Conservation (phyloP, 306 rosid genomes). For the Abrus pulchellus region DNA sequence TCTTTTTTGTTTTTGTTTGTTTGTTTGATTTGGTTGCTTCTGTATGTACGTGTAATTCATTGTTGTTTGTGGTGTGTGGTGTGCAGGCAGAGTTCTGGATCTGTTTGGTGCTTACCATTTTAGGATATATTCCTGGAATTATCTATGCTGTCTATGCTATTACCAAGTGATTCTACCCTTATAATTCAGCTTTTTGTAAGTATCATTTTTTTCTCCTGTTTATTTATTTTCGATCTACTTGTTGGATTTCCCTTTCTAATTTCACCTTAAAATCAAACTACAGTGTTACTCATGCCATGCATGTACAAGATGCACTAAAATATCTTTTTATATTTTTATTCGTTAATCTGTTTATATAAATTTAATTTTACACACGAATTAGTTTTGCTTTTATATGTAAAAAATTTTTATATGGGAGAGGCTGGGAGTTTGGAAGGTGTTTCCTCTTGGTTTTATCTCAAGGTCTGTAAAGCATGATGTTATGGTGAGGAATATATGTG, state of each 20-base stretch:
- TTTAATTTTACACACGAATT: no score
- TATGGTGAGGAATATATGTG: background rate
- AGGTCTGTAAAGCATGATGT: background rate
- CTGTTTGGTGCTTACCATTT: constrained; percentile 74
- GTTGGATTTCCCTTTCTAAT: no score
- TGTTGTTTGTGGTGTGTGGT: background rate
- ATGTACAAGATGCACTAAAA: no score
- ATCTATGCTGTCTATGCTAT: constrained; percentile 74
- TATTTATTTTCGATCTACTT: background rate
- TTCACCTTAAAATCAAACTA: no score
- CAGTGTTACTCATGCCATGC: no score
- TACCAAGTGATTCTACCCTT: constrained; percentile 61
- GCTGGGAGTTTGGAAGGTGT: no score
- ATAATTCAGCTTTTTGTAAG: constrained; percentile 38
- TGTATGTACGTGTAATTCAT: background rate
- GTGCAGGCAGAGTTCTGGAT: constrained; percentile 86
- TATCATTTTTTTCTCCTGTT: background rate
- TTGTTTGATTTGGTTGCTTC: no score
- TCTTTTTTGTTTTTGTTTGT: background rate
- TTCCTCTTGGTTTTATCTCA: no score
- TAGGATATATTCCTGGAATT: constrained; percentile 81
- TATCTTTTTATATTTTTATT: no score
- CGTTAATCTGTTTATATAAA: no score
- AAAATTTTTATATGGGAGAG: no score
- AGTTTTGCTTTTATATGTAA: no score